These are phyloP conservation scores for Excoecaria agallocha DNA, from an alignment of 345 rosid genomes.

Conservation along the genomic window DNA sequence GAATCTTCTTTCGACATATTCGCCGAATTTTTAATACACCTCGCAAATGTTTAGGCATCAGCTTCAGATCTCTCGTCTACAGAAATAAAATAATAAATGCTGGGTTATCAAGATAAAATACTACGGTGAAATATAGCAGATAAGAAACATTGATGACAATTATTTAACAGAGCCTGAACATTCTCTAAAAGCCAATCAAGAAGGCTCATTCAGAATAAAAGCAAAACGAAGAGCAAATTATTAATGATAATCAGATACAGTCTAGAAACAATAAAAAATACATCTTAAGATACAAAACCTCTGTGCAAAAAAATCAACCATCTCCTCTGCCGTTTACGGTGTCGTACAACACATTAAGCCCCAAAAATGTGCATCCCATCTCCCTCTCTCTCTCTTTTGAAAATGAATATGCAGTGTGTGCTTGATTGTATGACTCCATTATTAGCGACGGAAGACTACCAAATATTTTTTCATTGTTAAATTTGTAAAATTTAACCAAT, in stretches of 20 bases:
- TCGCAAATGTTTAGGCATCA: conserved; percentile 59
- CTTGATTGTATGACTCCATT: too few species aligned
- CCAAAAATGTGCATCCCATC: too few species aligned
- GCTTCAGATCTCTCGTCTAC: conserved; percentile 74
- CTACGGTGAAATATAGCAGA: not conserved
- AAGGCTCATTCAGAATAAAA: not conserved
- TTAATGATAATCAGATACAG: not conserved
- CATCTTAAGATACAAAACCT: not conserved
- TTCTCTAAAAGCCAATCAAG: not conserved
- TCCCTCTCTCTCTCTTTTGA: too few species aligned
- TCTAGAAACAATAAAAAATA: not conserved
- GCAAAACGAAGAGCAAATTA: not conserved
- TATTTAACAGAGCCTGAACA: not conserved
- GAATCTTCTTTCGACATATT: conserved; percentile 72
- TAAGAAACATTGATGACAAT: not conserved
- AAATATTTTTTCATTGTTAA: too few species aligned
- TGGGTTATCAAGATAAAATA: too few species aligned
- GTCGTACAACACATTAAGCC: too few species aligned
- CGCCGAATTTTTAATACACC: conserved; percentile 62
- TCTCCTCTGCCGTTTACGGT: too few species aligned
- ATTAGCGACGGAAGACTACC: too few species aligned
- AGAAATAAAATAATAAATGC: not conserved
- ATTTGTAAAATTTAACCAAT: too few species aligned
- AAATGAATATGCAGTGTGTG: too few species aligned
- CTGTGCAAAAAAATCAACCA: too few species aligned